Percentiles rank a stretch among this genome's conserved stretches.
phyloP scores from a whole-genome alignment of 768 basidiomycete genomes.

The Rhizopogon vesiculosus region DNA sequence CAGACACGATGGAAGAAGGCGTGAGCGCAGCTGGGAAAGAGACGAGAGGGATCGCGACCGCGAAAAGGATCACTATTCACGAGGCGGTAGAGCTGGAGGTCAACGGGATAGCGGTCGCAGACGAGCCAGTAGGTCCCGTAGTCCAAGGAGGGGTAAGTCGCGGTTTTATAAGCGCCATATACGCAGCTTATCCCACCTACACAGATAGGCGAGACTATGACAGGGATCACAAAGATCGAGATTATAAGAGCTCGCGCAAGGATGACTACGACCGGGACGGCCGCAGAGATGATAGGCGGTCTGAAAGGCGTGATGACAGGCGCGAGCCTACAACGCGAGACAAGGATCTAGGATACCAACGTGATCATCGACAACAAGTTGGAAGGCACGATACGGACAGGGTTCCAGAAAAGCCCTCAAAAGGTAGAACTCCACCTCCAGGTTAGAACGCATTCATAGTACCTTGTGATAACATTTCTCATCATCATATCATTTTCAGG shows the following conservation, averaged over 20 bases:
- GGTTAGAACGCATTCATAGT: background rate
- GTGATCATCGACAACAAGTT: conserved; percentile 19
- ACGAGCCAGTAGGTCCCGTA: conserved; percentile 35
- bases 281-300: conserved; percentile 26
- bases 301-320: conserved; percentile 30
- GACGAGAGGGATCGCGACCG: conserved; percentile 42
- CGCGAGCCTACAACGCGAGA: conserved; percentile 19
- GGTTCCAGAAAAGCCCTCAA: background rate
- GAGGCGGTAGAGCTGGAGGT: conserved; percentile 27
- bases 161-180: background rate
- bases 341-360: conserved; percentile 17
- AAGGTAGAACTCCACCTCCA: conserved; percentile 1
- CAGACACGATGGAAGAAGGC: conserved; percentile 47
- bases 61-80: conserved; percentile 40
- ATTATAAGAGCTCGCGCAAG: conserved; percentile 30
- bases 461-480: background rate
- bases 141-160: conserved; percentile 28
- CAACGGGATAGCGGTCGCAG: conserved; percentile 32
- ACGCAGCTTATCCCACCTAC: background rate
- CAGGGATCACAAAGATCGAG: conserved; percentile 33
- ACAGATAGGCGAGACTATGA: conserved; percentile 32
- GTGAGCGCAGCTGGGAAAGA: conserved; percentile 63
- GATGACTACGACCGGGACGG: conserved; percentile 27
- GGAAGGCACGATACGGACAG: background rate
- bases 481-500: background rate